Evolutionary conservation across 108 stramenopile species (phyloP).

Genomic region (Skeletonema grethae): DNA sequence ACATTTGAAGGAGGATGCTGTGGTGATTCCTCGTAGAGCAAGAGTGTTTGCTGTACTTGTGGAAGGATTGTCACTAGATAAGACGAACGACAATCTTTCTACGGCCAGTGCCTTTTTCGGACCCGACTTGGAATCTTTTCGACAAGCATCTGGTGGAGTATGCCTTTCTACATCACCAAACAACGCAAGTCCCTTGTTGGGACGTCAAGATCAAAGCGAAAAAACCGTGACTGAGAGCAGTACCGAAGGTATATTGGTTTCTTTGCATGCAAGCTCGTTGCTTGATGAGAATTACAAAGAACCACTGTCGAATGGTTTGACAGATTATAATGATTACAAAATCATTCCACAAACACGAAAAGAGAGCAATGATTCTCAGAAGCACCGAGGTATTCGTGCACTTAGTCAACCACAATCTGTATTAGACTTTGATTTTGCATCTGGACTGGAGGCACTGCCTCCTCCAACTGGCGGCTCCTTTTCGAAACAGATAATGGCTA

Average conservation of each 20-base stretch:
- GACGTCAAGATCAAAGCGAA: conserved; percentile 1
- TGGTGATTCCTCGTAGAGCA: conserved; percentile 72
- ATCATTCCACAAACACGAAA: conserved; percentile 4
- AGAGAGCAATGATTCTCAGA: not conserved
- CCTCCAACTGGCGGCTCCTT: conserved; percentile 42
- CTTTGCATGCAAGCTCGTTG: conserved; percentile 42
- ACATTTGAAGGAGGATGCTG: conserved; percentile 64
- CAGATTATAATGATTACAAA: conserved; percentile 4
- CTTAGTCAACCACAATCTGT: conserved; percentile 58
- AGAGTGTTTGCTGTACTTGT: conserved; percentile 70
- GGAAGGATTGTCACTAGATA: conserved; percentile 8
- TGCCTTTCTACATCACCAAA: conserved; percentile 16
- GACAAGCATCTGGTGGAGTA: conserved; percentile 31
- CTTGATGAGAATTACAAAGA: conserved; percentile 23
- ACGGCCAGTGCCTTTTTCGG: conserved; percentile 30
- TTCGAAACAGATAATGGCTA: conserved; percentile 24
- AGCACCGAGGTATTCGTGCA: conserved; percentile 18
- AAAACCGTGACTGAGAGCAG: not conserved
- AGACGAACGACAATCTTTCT: conserved; percentile 20
- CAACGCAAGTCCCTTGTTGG: conserved; percentile 17
- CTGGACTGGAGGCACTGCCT: conserved; percentile 51
- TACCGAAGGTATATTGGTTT: conserved; percentile 28
- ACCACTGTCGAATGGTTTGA: not conserved
- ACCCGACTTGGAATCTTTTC: conserved; percentile 28
- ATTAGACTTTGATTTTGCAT: conserved; percentile 66